phyloP scores from a whole-genome alignment of 108 stramenopile genomes.

The Cyclotella sp. region DNA sequence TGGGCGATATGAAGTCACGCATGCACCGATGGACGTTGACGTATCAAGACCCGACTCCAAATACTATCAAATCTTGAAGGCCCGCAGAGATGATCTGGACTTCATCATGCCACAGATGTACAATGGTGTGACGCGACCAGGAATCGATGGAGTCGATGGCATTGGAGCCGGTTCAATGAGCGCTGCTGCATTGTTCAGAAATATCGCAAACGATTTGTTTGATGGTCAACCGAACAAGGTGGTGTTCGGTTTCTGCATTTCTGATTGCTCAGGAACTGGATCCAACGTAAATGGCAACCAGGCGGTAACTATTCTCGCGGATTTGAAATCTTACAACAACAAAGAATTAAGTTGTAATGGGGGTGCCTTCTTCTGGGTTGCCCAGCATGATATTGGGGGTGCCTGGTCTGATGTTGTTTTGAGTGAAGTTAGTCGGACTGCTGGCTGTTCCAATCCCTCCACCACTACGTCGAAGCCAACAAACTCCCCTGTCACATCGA shows the following conservation, averaged over 20 bases:
- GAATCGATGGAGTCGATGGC: conserved; percentile 42
- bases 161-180: conserved; percentile 14
- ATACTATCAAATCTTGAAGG: conserved; percentile 53
- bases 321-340: conserved; percentile 29
- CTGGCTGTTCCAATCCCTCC: conserved; percentile 12
- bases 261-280: conserved; percentile 45
- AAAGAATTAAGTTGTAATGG: conserved; percentile 49
- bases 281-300: conserved; percentile 45
- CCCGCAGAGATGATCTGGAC: conserved; percentile 35
- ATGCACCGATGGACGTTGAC: conserved; percentile 70
- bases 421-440: conserved; percentile 18
- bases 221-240: conserved; percentile 55
- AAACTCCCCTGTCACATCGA: not conserved
- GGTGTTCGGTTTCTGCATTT: conserved; percentile 64
- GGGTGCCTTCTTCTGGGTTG: conserved; percentile 68
- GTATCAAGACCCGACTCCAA: conserved; percentile 39
- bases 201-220: conserved; percentile 51
- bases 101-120: conserved; percentile 69
- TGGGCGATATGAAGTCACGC: conserved; percentile 52
- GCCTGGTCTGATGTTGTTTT: conserved; percentile 44
- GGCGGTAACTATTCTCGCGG: conserved; percentile 39
- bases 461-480: not conserved
- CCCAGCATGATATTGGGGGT: conserved; percentile 43
- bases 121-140: conserved; percentile 54
- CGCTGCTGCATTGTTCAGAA: conserved; percentile 37